Percentiles rank a stretch among this genome's conserved stretches.
Conservation (phyloP, 345 rosid genomes). For the Aquilaria sinensis region DNA sequence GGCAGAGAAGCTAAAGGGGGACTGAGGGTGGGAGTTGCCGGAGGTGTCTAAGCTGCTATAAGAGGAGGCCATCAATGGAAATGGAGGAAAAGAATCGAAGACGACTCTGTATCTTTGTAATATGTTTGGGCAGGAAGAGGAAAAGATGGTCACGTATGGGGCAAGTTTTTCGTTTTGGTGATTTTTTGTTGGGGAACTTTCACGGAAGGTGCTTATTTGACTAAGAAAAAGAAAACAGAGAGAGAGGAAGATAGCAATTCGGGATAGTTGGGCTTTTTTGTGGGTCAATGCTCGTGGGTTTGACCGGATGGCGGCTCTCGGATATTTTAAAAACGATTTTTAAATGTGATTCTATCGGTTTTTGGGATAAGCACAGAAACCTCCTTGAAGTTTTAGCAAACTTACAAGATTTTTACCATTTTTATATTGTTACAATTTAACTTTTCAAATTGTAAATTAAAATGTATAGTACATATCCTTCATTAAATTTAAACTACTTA, state of each 20-base stretch:
- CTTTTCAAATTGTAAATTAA: too few relatives aligned
- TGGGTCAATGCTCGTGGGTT: conserved; percentile 31
- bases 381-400: too few relatives aligned
- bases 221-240: conserved; percentile 8
- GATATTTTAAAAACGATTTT: too few relatives aligned
- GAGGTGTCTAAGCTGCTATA: conserved; percentile 33
- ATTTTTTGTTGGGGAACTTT: conserved; percentile 4
- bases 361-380: too few relatives aligned
- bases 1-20: conserved; percentile 23
- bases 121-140: conserved; percentile 8
- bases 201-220: conserved; percentile 22
- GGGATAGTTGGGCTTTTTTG: not conserved
- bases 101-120: not conserved
- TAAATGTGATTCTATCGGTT: too few relatives aligned
- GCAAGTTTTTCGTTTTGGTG: not conserved
- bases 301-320: conserved; percentile 36
- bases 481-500: too few relatives aligned
- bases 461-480: too few relatives aligned
- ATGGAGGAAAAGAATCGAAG: not conserved
- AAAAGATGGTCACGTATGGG: conserved; percentile 21
- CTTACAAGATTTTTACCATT: too few relatives aligned
- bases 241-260: too few relatives aligned
- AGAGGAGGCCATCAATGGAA: conserved; percentile 32
- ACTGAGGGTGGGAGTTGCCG: conserved; percentile 19
- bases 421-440: too few relatives aligned